phyloP scores from a whole-genome alignment of 352 stramenopile species.

The Globisporangium radiosum region DNA sequence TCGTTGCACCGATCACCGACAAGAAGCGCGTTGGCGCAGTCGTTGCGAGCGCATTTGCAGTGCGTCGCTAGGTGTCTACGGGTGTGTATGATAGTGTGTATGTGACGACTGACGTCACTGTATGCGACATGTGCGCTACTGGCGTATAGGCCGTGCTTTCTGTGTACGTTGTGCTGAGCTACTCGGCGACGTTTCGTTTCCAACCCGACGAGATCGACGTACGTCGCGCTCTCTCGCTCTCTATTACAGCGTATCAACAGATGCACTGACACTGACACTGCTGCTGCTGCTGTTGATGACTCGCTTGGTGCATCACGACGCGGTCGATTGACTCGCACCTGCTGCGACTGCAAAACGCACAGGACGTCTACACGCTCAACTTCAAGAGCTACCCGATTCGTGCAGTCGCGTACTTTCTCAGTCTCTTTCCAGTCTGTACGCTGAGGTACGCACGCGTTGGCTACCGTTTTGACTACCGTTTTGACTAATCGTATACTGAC shows the following conservation, averaged over 20 bases:
- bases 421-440: conserved; percentile 83
- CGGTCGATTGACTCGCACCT: neutral
- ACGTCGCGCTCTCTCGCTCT: neutral
- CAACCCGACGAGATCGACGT: conserved; percentile 74
- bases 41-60: conserved; percentile 59
- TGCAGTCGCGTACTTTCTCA: conserved; percentile 82
- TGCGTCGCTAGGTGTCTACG: conserved; percentile 21
- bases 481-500: neutral
- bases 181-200: conserved; percentile 78
- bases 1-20: conserved; percentile 77
- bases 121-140: neutral
- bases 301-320: no score
- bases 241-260: no score
- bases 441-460: conserved; percentile 38
- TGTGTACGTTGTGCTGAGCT: conserved; percentile 77
- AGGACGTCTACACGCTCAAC: conserved; percentile 89
- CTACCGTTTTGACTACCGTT: no score
- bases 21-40: conserved; percentile 68
- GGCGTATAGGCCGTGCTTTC: conserved; percentile 52
- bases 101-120: no score
- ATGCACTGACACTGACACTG: neutral
- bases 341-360: neutral
- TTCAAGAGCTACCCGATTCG: conserved; percentile 78
- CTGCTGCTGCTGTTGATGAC: no score
- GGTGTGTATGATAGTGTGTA: neutral